phyloP scores from a whole-genome alignment of 208 protist genomes.

The Trypanosoma boissoni region DNA sequence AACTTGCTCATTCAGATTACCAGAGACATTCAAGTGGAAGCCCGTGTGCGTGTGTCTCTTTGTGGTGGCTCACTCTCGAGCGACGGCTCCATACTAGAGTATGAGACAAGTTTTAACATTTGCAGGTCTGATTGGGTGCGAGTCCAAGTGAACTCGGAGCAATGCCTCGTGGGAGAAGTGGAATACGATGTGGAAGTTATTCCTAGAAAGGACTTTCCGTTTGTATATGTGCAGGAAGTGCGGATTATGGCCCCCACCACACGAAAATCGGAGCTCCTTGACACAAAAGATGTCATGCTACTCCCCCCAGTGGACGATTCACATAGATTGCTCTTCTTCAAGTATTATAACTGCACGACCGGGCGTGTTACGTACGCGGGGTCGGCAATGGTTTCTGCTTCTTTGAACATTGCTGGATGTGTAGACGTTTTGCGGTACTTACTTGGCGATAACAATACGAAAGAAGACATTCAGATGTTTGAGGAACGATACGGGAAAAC shows the following conservation, averaged over 20 bases:
- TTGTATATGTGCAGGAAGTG: conserved; percentile 1
- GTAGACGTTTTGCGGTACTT: conserved; percentile 34
- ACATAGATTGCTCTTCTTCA: conserved; percentile 69
- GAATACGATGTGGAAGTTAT: neutral
- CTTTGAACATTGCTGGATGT: conserved; percentile 35
- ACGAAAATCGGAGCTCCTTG: neutral
- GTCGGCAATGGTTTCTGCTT: conserved; percentile 42
- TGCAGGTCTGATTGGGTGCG: no score
- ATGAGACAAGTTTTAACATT: no score
- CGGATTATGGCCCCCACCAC: neutral
- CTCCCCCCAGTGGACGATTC: conserved; percentile 34
- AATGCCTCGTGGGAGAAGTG: neutral
- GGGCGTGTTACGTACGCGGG: conserved; percentile 56
- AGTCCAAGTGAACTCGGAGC: no score
- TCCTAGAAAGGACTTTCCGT: neutral
- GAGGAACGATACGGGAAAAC: conserved; percentile 33
- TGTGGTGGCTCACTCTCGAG: no score
- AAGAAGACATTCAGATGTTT: conserved; percentile 28
- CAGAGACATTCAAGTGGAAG: no score
- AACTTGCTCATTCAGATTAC: no score
- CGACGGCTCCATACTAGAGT: no score
- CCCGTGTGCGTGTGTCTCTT: no score
- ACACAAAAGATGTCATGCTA: neutral
- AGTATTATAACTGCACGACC: conserved; percentile 66
- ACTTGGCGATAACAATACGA: conserved; percentile 18